phyloP scores from a whole-genome alignment of 164 flowering plant species.

The Annona squamosa region DNA sequence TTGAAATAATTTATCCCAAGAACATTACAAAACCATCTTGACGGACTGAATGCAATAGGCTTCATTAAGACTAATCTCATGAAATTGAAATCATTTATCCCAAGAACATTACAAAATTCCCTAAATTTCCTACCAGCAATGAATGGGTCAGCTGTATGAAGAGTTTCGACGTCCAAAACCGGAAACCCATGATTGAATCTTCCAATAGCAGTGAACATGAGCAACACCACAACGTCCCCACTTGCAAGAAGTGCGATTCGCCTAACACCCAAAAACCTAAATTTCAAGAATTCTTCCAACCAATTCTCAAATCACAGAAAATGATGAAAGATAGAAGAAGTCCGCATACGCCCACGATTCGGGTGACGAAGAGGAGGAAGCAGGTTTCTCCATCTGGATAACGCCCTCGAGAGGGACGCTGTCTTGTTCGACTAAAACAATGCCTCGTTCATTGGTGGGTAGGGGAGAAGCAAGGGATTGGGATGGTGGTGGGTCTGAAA shows the following conservation, averaged over 20 bases:
- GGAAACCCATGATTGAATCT: slow-evolving; percentile 84
- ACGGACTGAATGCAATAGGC: no score
- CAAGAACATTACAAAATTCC: no score
- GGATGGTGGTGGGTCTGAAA: slow-evolving; percentile 5
- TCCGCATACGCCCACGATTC: slow-evolving; percentile 66
- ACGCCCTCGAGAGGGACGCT: slow-evolving; percentile 83
- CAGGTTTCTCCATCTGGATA: slow-evolving; percentile 80
- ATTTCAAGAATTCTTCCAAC: not conserved
- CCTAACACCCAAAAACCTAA: slow-evolving; percentile 22
- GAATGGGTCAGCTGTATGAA: slow-evolving; percentile 83
- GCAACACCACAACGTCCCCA: slow-evolving; percentile 77
- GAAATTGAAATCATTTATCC: no score
- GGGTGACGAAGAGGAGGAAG: slow-evolving; percentile 21
- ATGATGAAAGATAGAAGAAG: not conserved
- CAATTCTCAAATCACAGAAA: not conserved
- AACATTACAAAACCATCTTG: no score
- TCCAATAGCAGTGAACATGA: slow-evolving; percentile 78
- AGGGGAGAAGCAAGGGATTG: slow-evolving; percentile 17
- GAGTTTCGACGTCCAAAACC: slow-evolving; percentile 55
- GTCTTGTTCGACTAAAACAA: slow-evolving; percentile 44
- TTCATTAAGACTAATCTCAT: no score
- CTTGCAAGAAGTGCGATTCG: slow-evolving; percentile 67
- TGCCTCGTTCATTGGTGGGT: slow-evolving; percentile 13
- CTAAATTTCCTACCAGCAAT: slow-evolving; percentile 91
- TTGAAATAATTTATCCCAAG: no score